A percentile compares a stretch with the other conserved stretches of the same genome.
Evolutionary conservation across 345 rosid species (phyloP).

Genomic region (Punica granatum): DNA sequence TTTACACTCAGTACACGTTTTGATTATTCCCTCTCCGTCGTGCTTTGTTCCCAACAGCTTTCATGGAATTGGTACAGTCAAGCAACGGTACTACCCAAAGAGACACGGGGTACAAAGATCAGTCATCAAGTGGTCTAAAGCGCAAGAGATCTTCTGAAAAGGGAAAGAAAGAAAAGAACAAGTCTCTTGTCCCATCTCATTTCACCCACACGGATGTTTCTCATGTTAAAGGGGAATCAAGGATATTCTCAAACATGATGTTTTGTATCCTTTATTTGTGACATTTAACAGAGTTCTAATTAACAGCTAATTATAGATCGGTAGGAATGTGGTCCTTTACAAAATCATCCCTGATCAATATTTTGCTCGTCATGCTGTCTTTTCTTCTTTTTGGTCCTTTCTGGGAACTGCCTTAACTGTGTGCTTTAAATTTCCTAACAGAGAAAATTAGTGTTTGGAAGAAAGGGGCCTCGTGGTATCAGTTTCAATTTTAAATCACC

Average conservation of each 20-base stretch:
- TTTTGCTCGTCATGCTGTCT: neutral
- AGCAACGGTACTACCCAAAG: slow-evolving; percentile 90
- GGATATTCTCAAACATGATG: slow-evolving; percentile 68
- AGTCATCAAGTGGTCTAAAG: slow-evolving; percentile 28
- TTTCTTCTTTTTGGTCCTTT: neutral
- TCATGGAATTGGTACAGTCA: slow-evolving; percentile 74
- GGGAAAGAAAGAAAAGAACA: slow-evolving; percentile 53
- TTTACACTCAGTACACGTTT: neutral
- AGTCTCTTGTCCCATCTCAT: slow-evolving; percentile 70
- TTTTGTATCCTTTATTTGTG: slow-evolving; percentile 72
- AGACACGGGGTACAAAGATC: slow-evolving; percentile 38
- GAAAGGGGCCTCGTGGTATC: too few relatives aligned
- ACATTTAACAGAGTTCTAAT: neutral
- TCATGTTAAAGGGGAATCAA: slow-evolving; percentile 61
- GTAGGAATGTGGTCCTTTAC: neutral
- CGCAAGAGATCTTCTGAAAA: slow-evolving; percentile 32
- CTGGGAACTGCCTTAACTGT: neutral
- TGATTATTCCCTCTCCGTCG: neutral
- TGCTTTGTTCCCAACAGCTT: slow-evolving; percentile 41
- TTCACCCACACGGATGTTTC: slow-evolving; percentile 80
- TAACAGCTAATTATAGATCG: neutral
- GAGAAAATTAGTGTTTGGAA: neutral
- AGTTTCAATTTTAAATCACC: too few relatives aligned
- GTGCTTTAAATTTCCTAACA: neutral
- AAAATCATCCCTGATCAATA: neutral